Evolutionary conservation across 2,329 filamentous ascomycete genomes (phyloP).

Genomic region (Pseudophaeomoniella oleicola): DNA sequence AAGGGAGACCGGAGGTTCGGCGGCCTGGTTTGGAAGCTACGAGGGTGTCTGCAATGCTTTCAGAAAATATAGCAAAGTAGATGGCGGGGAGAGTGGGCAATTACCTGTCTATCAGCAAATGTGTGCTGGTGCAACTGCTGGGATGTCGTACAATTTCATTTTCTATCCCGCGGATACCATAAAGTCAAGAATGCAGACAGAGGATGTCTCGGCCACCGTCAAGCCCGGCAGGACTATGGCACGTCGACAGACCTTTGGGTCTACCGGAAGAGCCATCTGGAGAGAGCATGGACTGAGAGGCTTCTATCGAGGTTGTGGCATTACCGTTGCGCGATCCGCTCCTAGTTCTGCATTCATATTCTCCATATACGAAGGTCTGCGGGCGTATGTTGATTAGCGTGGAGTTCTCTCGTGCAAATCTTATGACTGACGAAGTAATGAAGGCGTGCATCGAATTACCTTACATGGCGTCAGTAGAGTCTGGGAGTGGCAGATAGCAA

Average conservation of each 20-base stretch:
- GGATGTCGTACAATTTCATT: conserved; percentile 89
- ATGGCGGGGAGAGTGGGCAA: conserved; percentile 9
- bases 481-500: too few relatives aligned
- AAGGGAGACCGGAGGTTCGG: conserved; percentile 81
- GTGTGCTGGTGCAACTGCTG: conserved; percentile 70
- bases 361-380: conserved; percentile 80
- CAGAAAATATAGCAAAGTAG: conserved; percentile 37
- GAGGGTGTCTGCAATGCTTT: conserved; percentile 65
- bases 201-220: conserved; percentile 29
- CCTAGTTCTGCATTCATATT: conserved; percentile 98
- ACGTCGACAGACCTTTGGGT: conserved; percentile 52
- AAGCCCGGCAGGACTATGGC: conserved; percentile 21
- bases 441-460: too few relatives aligned
- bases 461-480: too few relatives aligned
- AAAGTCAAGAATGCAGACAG: conserved; percentile 93
- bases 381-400: conserved; percentile 42
- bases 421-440: not conserved
- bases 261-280: conserved; percentile 64
- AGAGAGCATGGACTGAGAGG: conserved; percentile 66
- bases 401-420: not conserved
- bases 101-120: conserved; percentile 79
- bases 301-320: conserved; percentile 86
- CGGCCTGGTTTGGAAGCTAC: conserved; percentile 90
- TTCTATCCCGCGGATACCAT: conserved; percentile 97
- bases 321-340: conserved; percentile 74